Evolutionary conservation across 352 stramenopile genomes (phyloP), one percentile per base, ranked within the genome.

Genomic region (Phytophthora europaea): DNA sequence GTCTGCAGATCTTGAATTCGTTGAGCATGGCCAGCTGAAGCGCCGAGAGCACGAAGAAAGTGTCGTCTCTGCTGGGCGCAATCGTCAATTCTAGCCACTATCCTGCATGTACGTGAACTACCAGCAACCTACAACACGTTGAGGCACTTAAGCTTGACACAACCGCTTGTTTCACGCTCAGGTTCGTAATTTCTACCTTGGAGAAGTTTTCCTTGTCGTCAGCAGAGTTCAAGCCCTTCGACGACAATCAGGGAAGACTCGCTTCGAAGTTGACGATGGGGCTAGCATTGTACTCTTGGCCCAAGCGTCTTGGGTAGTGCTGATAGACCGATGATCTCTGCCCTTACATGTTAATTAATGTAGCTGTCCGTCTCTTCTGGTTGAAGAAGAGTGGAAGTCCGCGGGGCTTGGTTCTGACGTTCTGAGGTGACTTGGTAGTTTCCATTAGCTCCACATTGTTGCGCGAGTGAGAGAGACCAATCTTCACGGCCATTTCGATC

Each of bases 11-110:
- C 13, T 45, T 45, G 36, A 4, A n/a, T 16, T 45, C 36, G 22
- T 55, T 55, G 12, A 33, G 48, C 6, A 13, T 31, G n/a, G 48
- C 34, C n/a, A 55, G 9, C 6, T 18, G n/a, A 15, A 55, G 31
- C 3, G 48, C 48, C 22, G 48, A 55, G 16, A 55, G 22, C n/a
- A 55, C 50, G 50, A 55, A 36, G 48, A 55, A 55, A 10, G 48
- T 31, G 22, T 55, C 48, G 18, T 72, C 16, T 53, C 43, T 3
- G 64, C 45, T 82, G 76, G 23, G 33, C 64, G 31, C 75, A 70
- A 48, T 84, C 81, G 62, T 81, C 74, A 31, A 31, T 31, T 31
- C 26, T 31, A n/a, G n/a, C n/a, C n/a, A n/a, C n/a, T n/a, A n/a
- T n/a, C n/a, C n/a, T n/a, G n/a, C n/a, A n/a, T 31, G 26, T 31